A percentile compares a stretch with the other conserved stretches of the same genome.
Evolutionary conservation across 1,284 basidiomycete species (phyloP).

Genomic region (Neonothopanus nambi): DNA sequence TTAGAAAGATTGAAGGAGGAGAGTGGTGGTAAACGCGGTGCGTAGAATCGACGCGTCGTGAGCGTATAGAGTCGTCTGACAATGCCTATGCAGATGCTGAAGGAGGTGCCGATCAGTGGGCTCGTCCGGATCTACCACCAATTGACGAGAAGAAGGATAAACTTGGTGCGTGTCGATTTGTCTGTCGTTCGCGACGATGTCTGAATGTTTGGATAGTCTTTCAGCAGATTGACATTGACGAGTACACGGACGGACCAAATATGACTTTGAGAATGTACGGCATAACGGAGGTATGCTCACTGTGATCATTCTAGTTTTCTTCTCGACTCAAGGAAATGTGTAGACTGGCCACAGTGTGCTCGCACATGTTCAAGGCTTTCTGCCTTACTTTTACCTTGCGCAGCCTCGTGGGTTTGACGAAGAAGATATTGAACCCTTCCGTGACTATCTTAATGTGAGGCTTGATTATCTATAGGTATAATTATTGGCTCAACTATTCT

Average conservation of each 20-base stretch:
- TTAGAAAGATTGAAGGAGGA: slow-evolving; percentile 76
- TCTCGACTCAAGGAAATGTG: slow-evolving; percentile 13
- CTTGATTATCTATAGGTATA: neutral
- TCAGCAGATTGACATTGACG: slow-evolving; percentile 93
- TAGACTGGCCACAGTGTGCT: slow-evolving; percentile 87
- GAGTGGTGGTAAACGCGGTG: slow-evolving; percentile 47
- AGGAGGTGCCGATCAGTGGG: slow-evolving; percentile 79
- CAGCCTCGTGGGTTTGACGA: slow-evolving; percentile 80
- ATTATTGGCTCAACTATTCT: slow-evolving; percentile 11
- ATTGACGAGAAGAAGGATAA: slow-evolving; percentile 64
- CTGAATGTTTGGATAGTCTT: slow-evolving; percentile 57
- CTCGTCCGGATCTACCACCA: slow-evolving; percentile 60
- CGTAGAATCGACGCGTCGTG: slow-evolving; percentile 10
- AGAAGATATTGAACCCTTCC: slow-evolving; percentile 67
- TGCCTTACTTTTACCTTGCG: slow-evolving; percentile 90
- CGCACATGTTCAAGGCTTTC: slow-evolving; percentile 77
- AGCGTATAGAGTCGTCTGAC: neutral
- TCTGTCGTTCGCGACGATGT: neutral
- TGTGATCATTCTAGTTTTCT: neutral
- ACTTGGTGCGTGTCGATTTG: slow-evolving; percentile 45
- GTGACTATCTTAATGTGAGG: slow-evolving; percentile 77
- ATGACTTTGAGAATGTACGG: slow-evolving; percentile 81
- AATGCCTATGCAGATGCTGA: slow-evolving; percentile 51
- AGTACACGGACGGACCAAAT: slow-evolving; percentile 55
- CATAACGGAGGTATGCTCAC: slow-evolving; percentile 69